Percentiles rank a stretch among this genome's conserved stretches.
phyloP scores from a whole-genome alignment of 73 alveolate genomes.

The Blepharisma japonicum region DNA sequence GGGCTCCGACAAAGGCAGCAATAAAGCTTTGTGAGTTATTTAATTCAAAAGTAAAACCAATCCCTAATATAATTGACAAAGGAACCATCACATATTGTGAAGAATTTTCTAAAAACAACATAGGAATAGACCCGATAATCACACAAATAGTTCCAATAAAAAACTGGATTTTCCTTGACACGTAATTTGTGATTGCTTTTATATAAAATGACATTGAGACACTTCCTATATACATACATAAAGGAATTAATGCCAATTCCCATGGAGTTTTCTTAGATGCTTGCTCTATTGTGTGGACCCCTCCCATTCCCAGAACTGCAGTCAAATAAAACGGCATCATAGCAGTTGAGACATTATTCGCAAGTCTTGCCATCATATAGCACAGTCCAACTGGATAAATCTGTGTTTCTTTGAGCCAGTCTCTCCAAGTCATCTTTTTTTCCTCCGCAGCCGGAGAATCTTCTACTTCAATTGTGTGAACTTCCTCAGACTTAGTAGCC shows the following conservation, averaged over 20 bases:
- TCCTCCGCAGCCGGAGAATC: not conserved
- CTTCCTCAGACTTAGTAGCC: not conserved
- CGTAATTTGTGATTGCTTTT: slow-evolving; percentile 37
- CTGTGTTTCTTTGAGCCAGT: slow-evolving; percentile 21
- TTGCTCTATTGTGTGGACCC: slow-evolving; percentile 48
- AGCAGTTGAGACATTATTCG: slow-evolving; percentile 72
- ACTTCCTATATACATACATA: slow-evolving; percentile 60
- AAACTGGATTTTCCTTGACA: slow-evolving; percentile 49
- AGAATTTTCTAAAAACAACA: not conserved
- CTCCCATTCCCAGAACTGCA: slow-evolving; percentile 47
- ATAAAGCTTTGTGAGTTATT: not conserved
- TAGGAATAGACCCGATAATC: not conserved
- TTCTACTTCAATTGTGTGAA: slow-evolving; percentile 20
- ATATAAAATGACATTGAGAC: slow-evolving; percentile 54
- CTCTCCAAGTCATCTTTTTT: slow-evolving; percentile 15
- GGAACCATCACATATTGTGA: not conserved
- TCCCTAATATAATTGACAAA: not conserved
- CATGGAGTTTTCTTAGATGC: slow-evolving; percentile 57
- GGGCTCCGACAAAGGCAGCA: slow-evolving; percentile 31
- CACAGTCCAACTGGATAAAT: slow-evolving; percentile 30
- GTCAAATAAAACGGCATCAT: slow-evolving; percentile 64
- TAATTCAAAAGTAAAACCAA: not conserved
- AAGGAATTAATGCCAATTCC: slow-evolving; percentile 69
- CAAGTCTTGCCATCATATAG: slow-evolving; percentile 73
- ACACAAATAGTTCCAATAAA: slow-evolving; percentile 34